These are phyloP conservation scores for Termitomyces sp. DNA, from an alignment of 768 basidiomycete species.

Conservation along the genomic window DNA sequence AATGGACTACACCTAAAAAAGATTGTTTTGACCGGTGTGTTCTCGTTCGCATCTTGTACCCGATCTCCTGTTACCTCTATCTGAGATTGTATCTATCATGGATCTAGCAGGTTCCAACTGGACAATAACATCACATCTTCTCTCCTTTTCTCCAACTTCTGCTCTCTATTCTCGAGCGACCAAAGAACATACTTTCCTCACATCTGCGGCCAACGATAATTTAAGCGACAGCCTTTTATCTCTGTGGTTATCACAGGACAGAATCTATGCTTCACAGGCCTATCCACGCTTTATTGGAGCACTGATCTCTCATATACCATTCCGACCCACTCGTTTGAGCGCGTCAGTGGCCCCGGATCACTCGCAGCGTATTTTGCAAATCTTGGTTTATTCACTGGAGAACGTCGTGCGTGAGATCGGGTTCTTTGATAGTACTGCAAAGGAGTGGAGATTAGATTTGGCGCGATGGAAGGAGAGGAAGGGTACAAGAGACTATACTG, in stretches of 20 bases:
- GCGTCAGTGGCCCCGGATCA: slow-evolving; percentile 26
- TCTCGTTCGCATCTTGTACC: no score
- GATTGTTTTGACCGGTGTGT: no score
- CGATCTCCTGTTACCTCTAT: no score
- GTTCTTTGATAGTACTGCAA: slow-evolving; percentile 55
- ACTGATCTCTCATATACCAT: slow-evolving; percentile 57
- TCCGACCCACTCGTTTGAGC: slow-evolving; percentile 24
- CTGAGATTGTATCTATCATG: not conserved
- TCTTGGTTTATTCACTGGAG: slow-evolving; percentile 46
- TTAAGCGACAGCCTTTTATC: slow-evolving; percentile 43
- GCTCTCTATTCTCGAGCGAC: slow-evolving; percentile 39
- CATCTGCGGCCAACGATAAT: slow-evolving; percentile 44
- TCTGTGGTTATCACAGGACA: slow-evolving; percentile 68
- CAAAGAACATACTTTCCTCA: slow-evolving; percentile 49
- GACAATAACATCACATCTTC: slow-evolving; percentile 9
- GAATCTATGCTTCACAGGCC: slow-evolving; percentile 67
- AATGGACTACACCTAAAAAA: no score
- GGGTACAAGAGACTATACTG: slow-evolving; percentile 63
- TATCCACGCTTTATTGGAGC: slow-evolving; percentile 69
- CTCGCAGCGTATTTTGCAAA: slow-evolving; percentile 32
- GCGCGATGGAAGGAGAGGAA: slow-evolving; percentile 47
- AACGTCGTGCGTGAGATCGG: slow-evolving; percentile 51
- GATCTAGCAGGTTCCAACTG: not conserved
- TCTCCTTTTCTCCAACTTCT: not conserved
- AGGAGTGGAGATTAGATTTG: slow-evolving; percentile 37